Conservation (phyloP, 2,329 filamentous ascomycete species). For the Epichloe gansuensis region DNA sequence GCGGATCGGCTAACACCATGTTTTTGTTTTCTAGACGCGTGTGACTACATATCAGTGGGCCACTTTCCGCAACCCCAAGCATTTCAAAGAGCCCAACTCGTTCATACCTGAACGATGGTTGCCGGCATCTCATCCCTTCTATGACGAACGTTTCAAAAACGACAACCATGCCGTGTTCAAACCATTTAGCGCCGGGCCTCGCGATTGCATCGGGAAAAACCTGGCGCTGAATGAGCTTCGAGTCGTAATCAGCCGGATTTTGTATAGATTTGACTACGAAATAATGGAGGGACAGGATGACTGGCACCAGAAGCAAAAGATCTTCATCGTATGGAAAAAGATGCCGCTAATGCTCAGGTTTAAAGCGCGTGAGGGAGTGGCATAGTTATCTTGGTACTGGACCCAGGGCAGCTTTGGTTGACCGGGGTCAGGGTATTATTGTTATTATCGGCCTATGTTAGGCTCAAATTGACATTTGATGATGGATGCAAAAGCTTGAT, state of each 20-base stretch:
- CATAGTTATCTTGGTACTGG: neutral
- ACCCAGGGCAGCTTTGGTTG: no score
- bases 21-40: conserved; percentile 20
- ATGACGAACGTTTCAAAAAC: conserved; percentile 23
- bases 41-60: conserved; percentile 33
- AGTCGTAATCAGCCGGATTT: conserved; percentile 29
- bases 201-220: conserved; percentile 30
- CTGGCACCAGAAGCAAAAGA: conserved; percentile 12
- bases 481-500: no score
- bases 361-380: neutral
- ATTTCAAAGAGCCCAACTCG: conserved; percentile 31
- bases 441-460: no score
- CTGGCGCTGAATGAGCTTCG: conserved; percentile 36
- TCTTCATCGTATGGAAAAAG: conserved; percentile 12
- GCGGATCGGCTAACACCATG: neutral
- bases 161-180: conserved; percentile 27
- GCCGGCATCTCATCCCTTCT: conserved; percentile 14
- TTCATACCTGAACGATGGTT: conserved; percentile 38
- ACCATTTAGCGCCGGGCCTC: conserved; percentile 26
- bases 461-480: no score
- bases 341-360: conserved; percentile 8
- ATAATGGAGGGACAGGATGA: conserved; percentile 13
- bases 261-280: conserved; percentile 34
- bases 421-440: no score
- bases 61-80: conserved; percentile 28